phyloP scores from a whole-genome alignment of 2,329 filamentous ascomycete species.

The Myriosclerotinia scirpicola region DNA sequence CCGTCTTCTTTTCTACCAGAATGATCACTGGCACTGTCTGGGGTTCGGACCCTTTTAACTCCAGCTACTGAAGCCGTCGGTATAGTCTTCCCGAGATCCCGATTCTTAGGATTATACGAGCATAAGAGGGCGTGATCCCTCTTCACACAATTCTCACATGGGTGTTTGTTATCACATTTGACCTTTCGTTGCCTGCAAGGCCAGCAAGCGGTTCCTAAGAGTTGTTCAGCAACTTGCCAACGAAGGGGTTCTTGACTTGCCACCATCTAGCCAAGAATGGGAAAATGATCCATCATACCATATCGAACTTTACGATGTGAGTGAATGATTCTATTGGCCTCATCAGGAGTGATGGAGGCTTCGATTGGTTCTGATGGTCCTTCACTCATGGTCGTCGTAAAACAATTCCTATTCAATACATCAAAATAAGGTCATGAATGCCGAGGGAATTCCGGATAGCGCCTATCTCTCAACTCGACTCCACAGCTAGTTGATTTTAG shows the following conservation, averaged over 20 bases:
- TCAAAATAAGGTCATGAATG: slow-evolving; percentile 5
- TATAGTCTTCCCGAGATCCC: slow-evolving; percentile 30
- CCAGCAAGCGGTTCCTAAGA: slow-evolving; percentile 51
- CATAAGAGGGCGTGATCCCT: slow-evolving; percentile 64
- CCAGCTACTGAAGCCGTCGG: slow-evolving; percentile 29
- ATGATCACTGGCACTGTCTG: slow-evolving; percentile 37
- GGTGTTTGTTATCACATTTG: slow-evolving; percentile 68
- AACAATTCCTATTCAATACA: slow-evolving; percentile 21
- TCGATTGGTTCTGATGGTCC: slow-evolving; percentile 30
- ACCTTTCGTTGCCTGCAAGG: slow-evolving; percentile 67
- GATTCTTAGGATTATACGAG: slow-evolving; percentile 64
- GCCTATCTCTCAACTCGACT: slow-evolving; percentile 14
- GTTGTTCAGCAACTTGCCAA: slow-evolving; percentile 24
- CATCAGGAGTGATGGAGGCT: slow-evolving; percentile 48
- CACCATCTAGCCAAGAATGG: slow-evolving; percentile 17
- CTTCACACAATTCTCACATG: slow-evolving; percentile 68
- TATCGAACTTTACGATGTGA: slow-evolving; percentile 69
- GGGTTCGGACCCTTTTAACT: slow-evolving; percentile 35
- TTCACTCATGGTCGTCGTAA: slow-evolving; percentile 30
- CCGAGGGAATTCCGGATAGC: slow-evolving; percentile 24
- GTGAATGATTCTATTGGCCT: slow-evolving; percentile 67
- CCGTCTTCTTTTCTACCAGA: slow-evolving; percentile 37
- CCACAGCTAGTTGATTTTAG: slow-evolving; percentile 6
- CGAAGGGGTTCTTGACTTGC: slow-evolving; percentile 10
- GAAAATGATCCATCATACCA: slow-evolving; percentile 48